Evolutionary conservation across 352 stramenopile species (phyloP), one percentile per base, ranked within the genome.

Genomic region (Globisporangium megalacanthum): DNA sequence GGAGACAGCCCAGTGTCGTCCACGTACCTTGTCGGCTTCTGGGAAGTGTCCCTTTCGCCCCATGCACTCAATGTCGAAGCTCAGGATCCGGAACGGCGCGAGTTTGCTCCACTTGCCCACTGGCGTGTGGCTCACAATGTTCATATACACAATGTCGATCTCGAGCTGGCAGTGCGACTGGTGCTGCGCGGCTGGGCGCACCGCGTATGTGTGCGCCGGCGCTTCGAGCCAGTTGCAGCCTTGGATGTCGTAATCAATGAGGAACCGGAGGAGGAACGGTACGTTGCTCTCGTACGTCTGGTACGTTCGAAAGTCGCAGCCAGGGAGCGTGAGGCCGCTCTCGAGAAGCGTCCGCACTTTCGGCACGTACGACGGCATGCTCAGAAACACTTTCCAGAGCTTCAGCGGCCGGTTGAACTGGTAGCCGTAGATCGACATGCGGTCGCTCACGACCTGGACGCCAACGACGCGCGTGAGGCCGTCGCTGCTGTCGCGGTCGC

Each of bases 1-100:
- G 0, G 20, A 41, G 4, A 17, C 19, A 33, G 10, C 19, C 0
- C 13, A 47, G 11, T 20, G 42, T 15, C 42, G 19, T 17, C 20
- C 19, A 58, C 59, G 17, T 19, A 81, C 74, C 63, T 83, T 76
- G 8, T 92, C 82, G 0, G 82, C 82, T 47, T 92, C 88, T 17
- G 88, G 88, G 53, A 97, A 98, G 57, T 97, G 86, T 6, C 94
- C 97, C 59, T 99, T 99, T n/a, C 97, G 75, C 7, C 97, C 97
- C 80, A 98, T 95, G 72, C 97, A 99, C 77, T 99, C 97, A 65
- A 99, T 99, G 81, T 99, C 97, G 54, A 99, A 98, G 51, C 92
- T 98, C 39, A 99, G 74, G 65, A 99, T 97, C 44, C 97, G 89
- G 49, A 99, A 86, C 5, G 97, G 97, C 4, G 97, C 97, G 44